Base-by-base conservation (phyloP, 78 protist genomes). In the Dictyostelium brefeldianum region DNA sequence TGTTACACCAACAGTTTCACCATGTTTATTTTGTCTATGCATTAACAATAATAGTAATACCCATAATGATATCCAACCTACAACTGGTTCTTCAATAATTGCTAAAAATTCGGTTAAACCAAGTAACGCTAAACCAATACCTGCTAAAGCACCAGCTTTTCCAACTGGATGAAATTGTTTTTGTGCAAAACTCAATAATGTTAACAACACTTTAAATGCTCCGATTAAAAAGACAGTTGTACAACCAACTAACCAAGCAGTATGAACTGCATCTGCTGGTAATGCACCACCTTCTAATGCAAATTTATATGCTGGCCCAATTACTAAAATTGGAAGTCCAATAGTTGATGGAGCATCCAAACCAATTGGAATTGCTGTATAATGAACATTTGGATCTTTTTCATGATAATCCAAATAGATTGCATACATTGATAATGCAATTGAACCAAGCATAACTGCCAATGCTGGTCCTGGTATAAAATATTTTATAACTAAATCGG, bases 181-280 rank as follows among this genome's bases (percentile, higher is more conserved):
- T 41, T 87, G 93, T 6, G 84, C 83, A 65, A 87, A 87, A 5
- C 70, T 64, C 20, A 87, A n/a, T 17, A 87, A 17, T 4, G 93
- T 47, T 10, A 87, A 41, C 1, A 77, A 29, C 6, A 77, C 17
- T 11, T 87, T 87, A 14, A 87, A 74, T 11, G 79, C 22, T n/a
- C 93, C 93, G 31, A 87, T 78, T 47, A 87, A 36, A 36, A 87
- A 87, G 6, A 87, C 93, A 0, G 93, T 87, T 15, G 84, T 77
- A 53, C 93, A 87, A 65, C 93, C 93, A 51, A 77, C 93, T n/a
- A 87, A 31, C 93, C 93, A 87, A 17, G 93, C 93, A 4, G 69
- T 75, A 6, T 47, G 64, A 9, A 79, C 22, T 1, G 93, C 93
- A 51, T 87, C 93, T 1, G 25, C 12, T 2, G 17, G 9, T 29